Evolutionary conservation across 2,329 filamentous ascomycete species (phyloP).

Genomic region (Diplocarpon mali): DNA sequence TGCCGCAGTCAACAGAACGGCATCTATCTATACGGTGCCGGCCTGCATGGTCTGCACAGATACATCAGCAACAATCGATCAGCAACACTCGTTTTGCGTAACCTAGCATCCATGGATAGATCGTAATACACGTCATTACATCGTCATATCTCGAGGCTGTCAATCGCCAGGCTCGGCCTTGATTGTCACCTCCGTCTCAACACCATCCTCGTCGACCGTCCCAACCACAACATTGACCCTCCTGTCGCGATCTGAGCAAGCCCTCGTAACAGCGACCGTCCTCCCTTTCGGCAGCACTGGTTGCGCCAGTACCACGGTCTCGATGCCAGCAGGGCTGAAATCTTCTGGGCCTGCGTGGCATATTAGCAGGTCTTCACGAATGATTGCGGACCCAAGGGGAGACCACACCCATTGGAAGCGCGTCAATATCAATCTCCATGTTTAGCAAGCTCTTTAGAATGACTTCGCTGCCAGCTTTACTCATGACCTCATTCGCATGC

Average conservation of each 20-base stretch:
- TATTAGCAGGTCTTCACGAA: background rate
- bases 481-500: constrained; percentile 84
- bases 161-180: constrained; percentile 24
- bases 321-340: constrained; percentile 57
- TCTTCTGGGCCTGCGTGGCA: constrained; percentile 48
- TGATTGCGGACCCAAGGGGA: too few species aligned
- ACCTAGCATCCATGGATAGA: too few species aligned
- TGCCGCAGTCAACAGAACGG: too few species aligned
- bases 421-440: constrained; percentile 68
- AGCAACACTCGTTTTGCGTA: too few species aligned
- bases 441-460: constrained; percentile 68
- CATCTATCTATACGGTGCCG: too few species aligned
- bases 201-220: constrained; percentile 19
- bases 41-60: too few species aligned
- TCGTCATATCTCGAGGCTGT: background rate
- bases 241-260: constrained; percentile 20
- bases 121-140: too few species aligned
- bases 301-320: constrained; percentile 68
- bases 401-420: constrained; percentile 58
- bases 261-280: constrained; percentile 16
- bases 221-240: constrained; percentile 22
- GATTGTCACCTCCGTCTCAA: constrained; percentile 18
- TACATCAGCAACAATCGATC: too few species aligned
- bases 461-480: constrained; percentile 76
- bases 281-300: constrained; percentile 38